phyloP scores from a whole-genome alignment of 108 stramenopile genomes.

The Aurantiochytrium sp. region DNA sequence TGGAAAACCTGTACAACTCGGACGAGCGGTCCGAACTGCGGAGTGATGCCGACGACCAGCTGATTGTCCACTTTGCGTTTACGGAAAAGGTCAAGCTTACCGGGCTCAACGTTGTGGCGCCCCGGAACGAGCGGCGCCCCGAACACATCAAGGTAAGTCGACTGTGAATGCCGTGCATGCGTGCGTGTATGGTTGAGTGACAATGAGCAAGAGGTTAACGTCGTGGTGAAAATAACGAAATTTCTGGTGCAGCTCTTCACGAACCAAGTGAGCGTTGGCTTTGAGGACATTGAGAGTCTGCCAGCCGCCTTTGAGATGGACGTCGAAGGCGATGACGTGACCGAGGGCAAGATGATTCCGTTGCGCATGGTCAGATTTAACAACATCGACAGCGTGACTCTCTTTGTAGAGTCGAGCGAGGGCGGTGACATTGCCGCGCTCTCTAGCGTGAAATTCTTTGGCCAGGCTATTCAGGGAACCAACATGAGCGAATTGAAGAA shows the following conservation, averaged over 20 bases:
- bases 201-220: neutral
- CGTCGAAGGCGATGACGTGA: neutral
- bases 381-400: neutral
- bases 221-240: too few relatives aligned
- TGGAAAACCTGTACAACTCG: conserved; percentile 8
- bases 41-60: conserved; percentile 10
- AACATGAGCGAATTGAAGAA: conserved; percentile 17
- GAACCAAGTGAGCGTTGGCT: neutral
- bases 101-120: neutral
- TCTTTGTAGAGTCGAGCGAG: neutral
- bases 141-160: neutral
- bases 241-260: neutral
- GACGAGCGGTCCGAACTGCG: neutral
- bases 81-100: neutral
- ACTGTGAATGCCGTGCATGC: too few relatives aligned
- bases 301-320: neutral
- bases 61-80: neutral
- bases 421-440: neutral
- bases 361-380: neutral
- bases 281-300: neutral
- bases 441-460: neutral
- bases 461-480: neutral
- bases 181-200: too few relatives aligned
- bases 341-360: conserved; percentile 11
- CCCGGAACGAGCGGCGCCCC: neutral